A percentile compares a stretch with the other conserved stretches of the same genome.
phyloP scores from a whole-genome alignment of 2,329 filamentous ascomycete species.

The Talaromyces amestolkiae region DNA sequence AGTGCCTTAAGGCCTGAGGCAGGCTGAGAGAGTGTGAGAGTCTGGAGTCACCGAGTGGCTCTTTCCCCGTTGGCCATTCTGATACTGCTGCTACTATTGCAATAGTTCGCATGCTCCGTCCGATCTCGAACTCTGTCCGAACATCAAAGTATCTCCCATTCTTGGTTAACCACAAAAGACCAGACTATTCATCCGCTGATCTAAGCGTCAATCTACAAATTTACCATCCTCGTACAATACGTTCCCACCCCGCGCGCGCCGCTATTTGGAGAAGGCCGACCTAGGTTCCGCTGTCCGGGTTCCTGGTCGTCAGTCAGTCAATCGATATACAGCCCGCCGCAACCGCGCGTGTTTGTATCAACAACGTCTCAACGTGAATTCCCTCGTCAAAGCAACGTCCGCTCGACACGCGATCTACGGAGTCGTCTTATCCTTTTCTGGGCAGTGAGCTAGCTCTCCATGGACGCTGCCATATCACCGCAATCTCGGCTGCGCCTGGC shows the following conservation, averaged over 20 bases:
- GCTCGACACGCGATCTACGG: neutral
- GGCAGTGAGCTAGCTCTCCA: slow-evolving; percentile 14
- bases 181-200: neutral
- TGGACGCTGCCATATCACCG: slow-evolving; percentile 15
- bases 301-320: slow-evolving; percentile 3
- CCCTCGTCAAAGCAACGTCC: neutral
- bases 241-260: slow-evolving; percentile 1
- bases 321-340: slow-evolving; percentile 7
- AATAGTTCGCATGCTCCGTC: neutral
- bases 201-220: neutral
- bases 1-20: slow-evolving; percentile 9
- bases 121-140: neutral
- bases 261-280: neutral
- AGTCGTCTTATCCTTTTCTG: neutral
- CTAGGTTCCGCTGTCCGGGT: slow-evolving; percentile 10
- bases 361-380: neutral
- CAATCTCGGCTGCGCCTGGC: slow-evolving; percentile 17
- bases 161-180: neutral
- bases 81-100: neutral
- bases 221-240: neutral
- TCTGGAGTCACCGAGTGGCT: slow-evolving; percentile 3
- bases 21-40: neutral
- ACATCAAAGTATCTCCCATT: neutral
- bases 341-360: slow-evolving; percentile 2
- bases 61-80: slow-evolving; percentile 1